phyloP scores from a whole-genome alignment of 768 basidiomycete genomes.

The Boletus tomentosulus region DNA sequence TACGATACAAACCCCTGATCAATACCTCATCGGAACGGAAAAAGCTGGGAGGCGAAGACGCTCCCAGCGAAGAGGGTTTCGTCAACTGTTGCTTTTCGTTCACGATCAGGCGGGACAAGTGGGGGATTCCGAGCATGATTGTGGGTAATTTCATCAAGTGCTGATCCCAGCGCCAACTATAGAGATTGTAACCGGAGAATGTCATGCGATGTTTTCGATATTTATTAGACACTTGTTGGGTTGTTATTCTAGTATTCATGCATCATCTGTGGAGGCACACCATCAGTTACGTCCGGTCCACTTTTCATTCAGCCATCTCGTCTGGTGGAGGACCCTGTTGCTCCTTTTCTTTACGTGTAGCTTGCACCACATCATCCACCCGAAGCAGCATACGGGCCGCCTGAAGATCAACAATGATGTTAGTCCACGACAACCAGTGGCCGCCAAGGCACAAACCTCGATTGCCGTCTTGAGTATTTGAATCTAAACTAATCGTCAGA shows the following conservation, averaged over 20 bases:
- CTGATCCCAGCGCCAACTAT: conserved; percentile 20
- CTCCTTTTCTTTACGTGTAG: conserved; percentile 65
- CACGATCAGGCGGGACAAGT: conserved; percentile 78
- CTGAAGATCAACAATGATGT: conserved; percentile 30
- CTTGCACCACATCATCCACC: conserved; percentile 92
- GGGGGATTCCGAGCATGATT: conserved; percentile 87
- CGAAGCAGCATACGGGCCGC: conserved; percentile 88
- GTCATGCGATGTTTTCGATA: conserved; percentile 2
- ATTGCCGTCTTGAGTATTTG: conserved; percentile 97
- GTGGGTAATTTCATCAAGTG: conserved; percentile 86
- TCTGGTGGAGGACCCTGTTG: conserved; percentile 50
- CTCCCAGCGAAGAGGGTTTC: conserved; percentile 61
- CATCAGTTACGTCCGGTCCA: background rate
- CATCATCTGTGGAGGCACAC: background rate
- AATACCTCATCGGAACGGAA: conserved; percentile 35
- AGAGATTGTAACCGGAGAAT: background rate
- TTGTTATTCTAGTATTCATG: conserved; percentile 13
- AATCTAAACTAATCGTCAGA: conserved; percentile 44
- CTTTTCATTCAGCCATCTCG: conserved; percentile 42
- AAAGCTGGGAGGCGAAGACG: conserved; percentile 24
- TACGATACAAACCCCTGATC: conserved; percentile 71
- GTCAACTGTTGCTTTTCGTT: conserved; percentile 91
- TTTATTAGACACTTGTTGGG: conserved; percentile 7
- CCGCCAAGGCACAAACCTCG: conserved; percentile 48
- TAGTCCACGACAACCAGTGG: background rate